phyloP scores from a whole-genome alignment of 345 rosid species.

The Geranium brycei region DNA sequence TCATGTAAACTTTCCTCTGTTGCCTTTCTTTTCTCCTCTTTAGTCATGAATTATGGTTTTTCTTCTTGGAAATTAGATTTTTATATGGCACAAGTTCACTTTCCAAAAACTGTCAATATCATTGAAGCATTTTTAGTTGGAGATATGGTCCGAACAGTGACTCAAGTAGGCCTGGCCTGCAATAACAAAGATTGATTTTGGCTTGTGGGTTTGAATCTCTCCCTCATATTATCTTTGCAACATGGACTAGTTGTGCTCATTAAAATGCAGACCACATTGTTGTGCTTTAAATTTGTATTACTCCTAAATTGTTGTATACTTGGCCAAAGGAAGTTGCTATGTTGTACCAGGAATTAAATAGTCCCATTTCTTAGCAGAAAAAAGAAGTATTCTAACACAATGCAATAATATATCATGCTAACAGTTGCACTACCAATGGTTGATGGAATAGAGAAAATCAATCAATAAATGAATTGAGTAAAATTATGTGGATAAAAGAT shows the following conservation, averaged over 20 bases:
- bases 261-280: not conserved
- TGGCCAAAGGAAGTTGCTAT: conserved; percentile 75
- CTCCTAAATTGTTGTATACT: conserved; percentile 14
- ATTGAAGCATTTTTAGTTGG: not conserved
- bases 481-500: not conserved
- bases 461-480: too few relatives aligned
- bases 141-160: conserved; percentile 5
- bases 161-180: not conserved
- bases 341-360: not conserved
- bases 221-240: not conserved
- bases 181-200: not conserved
- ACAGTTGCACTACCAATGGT: not conserved
- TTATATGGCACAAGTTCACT: not conserved
- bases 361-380: not conserved
- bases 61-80: not conserved
- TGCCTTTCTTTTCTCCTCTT: conserved; percentile 1
- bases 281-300: not conserved
- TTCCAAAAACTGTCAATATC: not conserved
- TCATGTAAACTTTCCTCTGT: conserved; percentile 4
- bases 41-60: not conserved
- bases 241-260: not conserved
- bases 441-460: not conserved
- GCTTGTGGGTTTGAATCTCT: not conserved
- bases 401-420: not conserved
- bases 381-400: conserved; percentile 8